Evolutionary conservation across 2,329 filamentous ascomycete genomes (phyloP), one percentile per base, ranked within the genome.

Genomic region (Talaromyces sp.): DNA sequence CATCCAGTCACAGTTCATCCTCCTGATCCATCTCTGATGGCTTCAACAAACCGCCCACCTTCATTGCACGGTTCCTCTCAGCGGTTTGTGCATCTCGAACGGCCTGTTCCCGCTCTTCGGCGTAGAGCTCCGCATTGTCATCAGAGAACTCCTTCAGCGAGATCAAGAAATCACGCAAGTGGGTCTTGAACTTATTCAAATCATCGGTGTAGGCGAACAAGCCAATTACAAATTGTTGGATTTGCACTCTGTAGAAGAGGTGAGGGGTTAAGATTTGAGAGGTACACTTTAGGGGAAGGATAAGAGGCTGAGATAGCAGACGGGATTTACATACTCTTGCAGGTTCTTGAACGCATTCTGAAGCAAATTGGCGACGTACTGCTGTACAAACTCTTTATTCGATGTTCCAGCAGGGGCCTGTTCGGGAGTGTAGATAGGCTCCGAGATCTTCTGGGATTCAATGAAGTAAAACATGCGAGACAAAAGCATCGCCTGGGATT

Each of bases 401-500:
- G 85, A 83, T 6, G 91, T 97, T 51, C 92, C 93, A 8, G 83
- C 77, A 39, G 88, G 86, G 0, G 91, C 92, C 76, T 96, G 90
- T 29, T 94, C 91, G 4, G 86, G 80, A 16, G 85, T 84, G 75
- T 97, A 99, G 61, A 99, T 90, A 0, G 93, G 93, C 4, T 92
- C 91, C 67, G 91, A 87, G 52, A 99, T 91, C 82, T 96, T 97
- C 49, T 91, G 88, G 24, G 85, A 81, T 62, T 92, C 85, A n/a
- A 97, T 86, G 51, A 97, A 91, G 80, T 92, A 95, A 78, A 99
- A 96, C 83, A 99, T 92, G 68, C 92, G 89, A 65, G 94, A 91
- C 56, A 99, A 78, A 44, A 99, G 80, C 84, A 94, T 88, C 3
- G 92, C 92, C 77, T 99, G 94, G 8, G 92, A 94, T 81, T 99